These are phyloP conservation scores for Thermomyces lanuginosus DNA, from an alignment of 2,329 filamentous ascomycete species.

Conservation along the genomic window DNA sequence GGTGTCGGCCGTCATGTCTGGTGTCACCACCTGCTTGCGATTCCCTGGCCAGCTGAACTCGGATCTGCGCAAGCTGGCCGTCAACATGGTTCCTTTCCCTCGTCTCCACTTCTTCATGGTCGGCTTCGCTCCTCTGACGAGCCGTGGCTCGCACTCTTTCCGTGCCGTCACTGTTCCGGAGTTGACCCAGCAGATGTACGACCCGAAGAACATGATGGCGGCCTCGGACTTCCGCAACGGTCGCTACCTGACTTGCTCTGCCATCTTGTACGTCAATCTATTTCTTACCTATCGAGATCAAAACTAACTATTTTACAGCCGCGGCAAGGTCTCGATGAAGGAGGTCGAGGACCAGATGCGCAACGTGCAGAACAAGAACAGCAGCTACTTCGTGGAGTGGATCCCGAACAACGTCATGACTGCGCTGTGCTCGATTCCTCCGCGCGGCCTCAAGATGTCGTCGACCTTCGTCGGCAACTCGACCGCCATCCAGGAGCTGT, in stretches of 20 bases:
- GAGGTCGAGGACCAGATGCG: constrained; percentile 99
- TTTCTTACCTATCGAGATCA: constrained; percentile 4
- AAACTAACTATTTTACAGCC: constrained; percentile 39
- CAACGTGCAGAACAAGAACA: constrained; percentile 99
- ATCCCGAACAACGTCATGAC: constrained; percentile 99
- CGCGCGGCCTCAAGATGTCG: constrained; percentile 96
- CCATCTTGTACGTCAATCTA: constrained; percentile 57
- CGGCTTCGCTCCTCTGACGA: constrained; percentile 95
- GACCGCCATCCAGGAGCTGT: constrained; percentile 98
- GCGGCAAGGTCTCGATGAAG: constrained; percentile 99
- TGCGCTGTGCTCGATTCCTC: constrained; percentile 95
- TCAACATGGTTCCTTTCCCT: constrained; percentile 99
- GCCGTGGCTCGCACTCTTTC: constrained; percentile 83
- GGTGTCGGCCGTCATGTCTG: constrained; percentile 98
- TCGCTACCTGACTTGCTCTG: constrained; percentile 97
- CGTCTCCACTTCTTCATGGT: constrained; percentile 99
- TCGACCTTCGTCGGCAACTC: constrained; percentile 99
- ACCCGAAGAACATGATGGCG: constrained; percentile 99
- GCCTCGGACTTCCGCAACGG: constrained; percentile 99
- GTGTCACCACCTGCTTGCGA: constrained; percentile 93
- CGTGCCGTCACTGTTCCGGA: constrained; percentile 93
- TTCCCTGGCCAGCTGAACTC: constrained; percentile 99
- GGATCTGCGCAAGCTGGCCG: constrained; percentile 95
- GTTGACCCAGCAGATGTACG: constrained; percentile 99
- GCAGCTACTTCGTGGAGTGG: constrained; percentile 99